Conservation (phyloP, 148 eudicot species). For the Fagopyrum homotropicum region DNA sequence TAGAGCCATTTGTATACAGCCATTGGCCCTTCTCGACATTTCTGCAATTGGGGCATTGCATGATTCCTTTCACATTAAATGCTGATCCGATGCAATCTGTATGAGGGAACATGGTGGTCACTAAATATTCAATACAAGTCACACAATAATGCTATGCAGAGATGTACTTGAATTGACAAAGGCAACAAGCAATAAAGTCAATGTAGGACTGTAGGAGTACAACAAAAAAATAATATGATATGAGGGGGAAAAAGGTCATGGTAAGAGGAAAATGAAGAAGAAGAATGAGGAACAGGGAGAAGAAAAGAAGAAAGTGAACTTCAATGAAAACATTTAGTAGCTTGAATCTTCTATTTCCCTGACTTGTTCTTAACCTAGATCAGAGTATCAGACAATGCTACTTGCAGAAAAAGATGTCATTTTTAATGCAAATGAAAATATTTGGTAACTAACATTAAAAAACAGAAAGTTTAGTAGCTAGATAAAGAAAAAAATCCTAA, state of each 20-base stretch:
- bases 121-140: not conserved
- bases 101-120: not conserved
- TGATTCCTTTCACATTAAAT: conserved; percentile 59
- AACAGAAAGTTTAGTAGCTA: too few relatives aligned
- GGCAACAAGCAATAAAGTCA: not conserved
- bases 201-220: not conserved
- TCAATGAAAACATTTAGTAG: not conserved
- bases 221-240: not conserved
- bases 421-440: not conserved
- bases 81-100: conserved; percentile 85
- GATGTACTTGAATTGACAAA: not conserved
- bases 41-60: conserved; percentile 90
- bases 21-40: conserved; percentile 61
- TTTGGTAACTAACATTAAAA: not conserved
- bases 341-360: not conserved
- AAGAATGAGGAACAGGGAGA: not conserved
- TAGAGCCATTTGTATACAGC: conserved; percentile 46
- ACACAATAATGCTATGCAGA: not conserved
- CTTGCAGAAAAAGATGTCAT: not conserved
- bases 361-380: not conserved
- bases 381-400: not conserved
- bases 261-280: not conserved
- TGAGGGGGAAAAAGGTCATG: not conserved
- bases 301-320: not conserved
- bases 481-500: not conserved